Percentiles rank a stretch among this genome's conserved stretches.
Evolutionary conservation across 768 basidiomycete species (phyloP).

Genomic region (Hypholoma sublateritium): DNA sequence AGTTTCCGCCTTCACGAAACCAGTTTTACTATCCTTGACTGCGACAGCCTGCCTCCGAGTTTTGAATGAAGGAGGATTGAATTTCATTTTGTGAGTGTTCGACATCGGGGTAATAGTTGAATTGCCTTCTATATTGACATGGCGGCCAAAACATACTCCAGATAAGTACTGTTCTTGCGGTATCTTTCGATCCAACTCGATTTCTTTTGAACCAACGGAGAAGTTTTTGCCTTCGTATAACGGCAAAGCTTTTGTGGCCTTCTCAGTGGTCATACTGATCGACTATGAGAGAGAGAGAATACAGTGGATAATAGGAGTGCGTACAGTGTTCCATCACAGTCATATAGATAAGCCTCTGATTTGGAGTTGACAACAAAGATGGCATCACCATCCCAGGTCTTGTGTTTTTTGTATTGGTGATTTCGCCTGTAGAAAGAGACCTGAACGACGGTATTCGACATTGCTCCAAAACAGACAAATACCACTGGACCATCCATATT

Average conservation of each 20-base stretch:
- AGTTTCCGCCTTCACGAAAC: not conserved
- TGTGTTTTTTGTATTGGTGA: conserved; percentile 78
- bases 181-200: conserved; percentile 63
- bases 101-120: not conserved
- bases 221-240: conserved; percentile 39
- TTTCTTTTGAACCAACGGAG: conserved; percentile 52
- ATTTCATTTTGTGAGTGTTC: conserved; percentile 19
- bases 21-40: not conserved
- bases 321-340: conserved; percentile 66
- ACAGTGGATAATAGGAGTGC: conserved; percentile 18
- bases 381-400: conserved; percentile 87
- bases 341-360: conserved; percentile 50
- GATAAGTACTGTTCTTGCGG: conserved; percentile 57
- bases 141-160: conserved; percentile 57
- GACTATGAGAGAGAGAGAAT: conserved; percentile 1
- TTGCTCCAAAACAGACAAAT: conserved; percentile 6
- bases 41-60: not conserved
- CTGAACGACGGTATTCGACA: not conserved
- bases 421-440: conserved; percentile 45
- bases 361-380: conserved; percentile 52
- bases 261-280: conserved; percentile 53
- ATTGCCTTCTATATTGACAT: not conserved
- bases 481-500: conserved; percentile 82
- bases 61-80: conserved; percentile 21
- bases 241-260: conserved; percentile 32